These are phyloP conservation scores for Uronychia binucleata DNA, from an alignment of 73 alveolate genomes.

Conservation along the genomic window DNA sequence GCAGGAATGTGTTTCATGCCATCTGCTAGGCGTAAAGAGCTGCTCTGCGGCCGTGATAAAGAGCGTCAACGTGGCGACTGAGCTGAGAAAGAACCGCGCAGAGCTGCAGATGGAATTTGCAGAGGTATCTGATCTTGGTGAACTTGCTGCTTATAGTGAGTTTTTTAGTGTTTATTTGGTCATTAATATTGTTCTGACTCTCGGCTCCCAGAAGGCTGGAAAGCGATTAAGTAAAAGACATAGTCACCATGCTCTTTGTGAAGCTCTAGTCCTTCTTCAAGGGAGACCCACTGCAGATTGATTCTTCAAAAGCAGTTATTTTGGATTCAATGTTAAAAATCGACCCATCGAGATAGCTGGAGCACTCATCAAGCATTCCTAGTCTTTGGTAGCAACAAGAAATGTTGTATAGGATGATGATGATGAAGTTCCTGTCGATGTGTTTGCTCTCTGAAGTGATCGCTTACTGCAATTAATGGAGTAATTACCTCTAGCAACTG, in stretches of 20 bases:
- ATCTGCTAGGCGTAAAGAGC: conserved; percentile 72
- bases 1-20: conserved; percentile 49
- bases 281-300: background rate
- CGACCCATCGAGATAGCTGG: conserved; percentile 61
- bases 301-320: conserved; percentile 39
- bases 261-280: conserved; percentile 1
- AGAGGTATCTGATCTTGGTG: conserved; percentile 78
- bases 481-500: conserved; percentile 17
- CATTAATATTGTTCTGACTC: conserved; percentile 2
- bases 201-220: conserved; percentile 14
- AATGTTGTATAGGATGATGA: conserved; percentile 59
- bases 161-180: conserved; percentile 23
- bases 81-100: conserved; percentile 91
- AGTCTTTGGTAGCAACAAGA: conserved; percentile 66
- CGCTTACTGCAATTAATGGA: conserved; percentile 6
- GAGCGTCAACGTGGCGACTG: conserved; percentile 82
- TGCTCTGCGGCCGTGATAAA: conserved; percentile 86
- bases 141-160: conserved; percentile 47
- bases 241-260: conserved; percentile 13
- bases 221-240: conserved; percentile 9
- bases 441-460: conserved; percentile 52
- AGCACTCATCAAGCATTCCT: conserved; percentile 64
- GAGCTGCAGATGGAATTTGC: conserved; percentile 88
- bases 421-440: conserved; percentile 62
- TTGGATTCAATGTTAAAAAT: conserved; percentile 43